A percentile compares a stretch with the other conserved stretches of the same genome.
Conservation (phyloP, 495 filamentous ascomycete genomes). For the Aspergillus incahuasiensis region DNA sequence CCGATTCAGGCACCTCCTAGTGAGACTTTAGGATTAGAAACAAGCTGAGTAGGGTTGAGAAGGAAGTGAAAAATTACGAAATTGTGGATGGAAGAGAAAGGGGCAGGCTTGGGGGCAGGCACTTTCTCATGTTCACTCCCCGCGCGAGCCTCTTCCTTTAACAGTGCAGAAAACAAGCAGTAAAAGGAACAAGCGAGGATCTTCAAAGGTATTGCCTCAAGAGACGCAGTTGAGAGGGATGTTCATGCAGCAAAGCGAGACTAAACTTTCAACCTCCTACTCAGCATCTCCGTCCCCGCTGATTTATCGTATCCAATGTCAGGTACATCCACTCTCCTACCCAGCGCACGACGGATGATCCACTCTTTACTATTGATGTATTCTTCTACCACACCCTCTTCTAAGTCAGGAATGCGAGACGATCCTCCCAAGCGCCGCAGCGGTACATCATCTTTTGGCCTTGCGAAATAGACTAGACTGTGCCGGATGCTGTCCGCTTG, state of each 20-base stretch:
- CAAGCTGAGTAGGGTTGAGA: too few species aligned
- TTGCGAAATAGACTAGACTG: constrained; percentile 59
- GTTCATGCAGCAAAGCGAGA: neutral
- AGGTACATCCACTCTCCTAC: constrained; percentile 28
- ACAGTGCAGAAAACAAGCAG: neutral
- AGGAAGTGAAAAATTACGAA: too few species aligned
- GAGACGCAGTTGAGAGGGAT: neutral
- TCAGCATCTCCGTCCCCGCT: constrained; percentile 38
- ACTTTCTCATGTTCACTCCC: too few species aligned
- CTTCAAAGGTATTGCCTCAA: too few species aligned
- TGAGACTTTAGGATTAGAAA: neutral
- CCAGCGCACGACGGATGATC: constrained; percentile 43
- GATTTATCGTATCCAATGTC: constrained; percentile 35
- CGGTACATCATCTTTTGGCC: constrained; percentile 54
- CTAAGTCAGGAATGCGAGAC: constrained; percentile 25
- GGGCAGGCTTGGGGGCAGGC: too few species aligned
- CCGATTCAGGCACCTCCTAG: neutral
- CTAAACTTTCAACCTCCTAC: constrained; percentile 32
- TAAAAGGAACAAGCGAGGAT: too few species aligned
- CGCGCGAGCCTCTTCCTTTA: neutral
- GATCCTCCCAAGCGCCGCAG: constrained; percentile 44
- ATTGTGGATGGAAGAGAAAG: neutral
- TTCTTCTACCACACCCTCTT: constrained; percentile 33
- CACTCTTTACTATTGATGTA: constrained; percentile 45
- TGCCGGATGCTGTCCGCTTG: constrained; percentile 50